phyloP scores from a whole-genome alignment of 768 basidiomycete species.

The Erythrobasidium yunnanense region DNA sequence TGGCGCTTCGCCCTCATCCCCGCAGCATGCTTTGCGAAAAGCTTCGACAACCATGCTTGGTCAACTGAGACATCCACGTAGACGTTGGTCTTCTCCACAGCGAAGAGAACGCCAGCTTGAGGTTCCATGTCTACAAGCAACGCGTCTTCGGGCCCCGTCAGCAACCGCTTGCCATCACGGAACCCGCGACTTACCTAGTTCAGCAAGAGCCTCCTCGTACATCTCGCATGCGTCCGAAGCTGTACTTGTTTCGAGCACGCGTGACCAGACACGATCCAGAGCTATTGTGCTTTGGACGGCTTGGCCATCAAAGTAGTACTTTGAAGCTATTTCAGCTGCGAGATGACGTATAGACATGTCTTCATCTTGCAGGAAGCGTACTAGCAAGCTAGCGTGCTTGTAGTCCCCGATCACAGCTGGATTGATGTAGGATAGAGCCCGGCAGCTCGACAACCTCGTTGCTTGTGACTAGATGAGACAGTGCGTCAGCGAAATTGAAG shows the following conservation, averaged over 20 bases:
- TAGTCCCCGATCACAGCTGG: too few species aligned
- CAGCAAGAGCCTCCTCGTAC: neutral
- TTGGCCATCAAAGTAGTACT: neutral
- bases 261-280: neutral
- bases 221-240: neutral
- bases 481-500: too few species aligned
- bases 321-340: neutral
- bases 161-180: too few species aligned
- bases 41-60: neutral
- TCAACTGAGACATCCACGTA: conserved; percentile 16
- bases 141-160: neutral
- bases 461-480: too few species aligned
- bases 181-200: too few species aligned
- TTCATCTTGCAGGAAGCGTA: conserved; percentile 25
- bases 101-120: conserved; percentile 2
- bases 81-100: conserved; percentile 23
- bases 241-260: neutral
- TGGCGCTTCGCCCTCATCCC: too few species aligned
- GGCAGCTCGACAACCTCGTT: too few species aligned
- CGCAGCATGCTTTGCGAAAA: neutral
- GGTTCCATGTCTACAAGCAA: neutral
- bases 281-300: neutral
- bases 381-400: neutral
- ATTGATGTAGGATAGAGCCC: too few species aligned
- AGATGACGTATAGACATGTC: conserved; percentile 4